Base-by-base conservation (phyloP, 2,329 filamentous ascomycete species). In the Stagonosporopsis rhizophila region DNA sequence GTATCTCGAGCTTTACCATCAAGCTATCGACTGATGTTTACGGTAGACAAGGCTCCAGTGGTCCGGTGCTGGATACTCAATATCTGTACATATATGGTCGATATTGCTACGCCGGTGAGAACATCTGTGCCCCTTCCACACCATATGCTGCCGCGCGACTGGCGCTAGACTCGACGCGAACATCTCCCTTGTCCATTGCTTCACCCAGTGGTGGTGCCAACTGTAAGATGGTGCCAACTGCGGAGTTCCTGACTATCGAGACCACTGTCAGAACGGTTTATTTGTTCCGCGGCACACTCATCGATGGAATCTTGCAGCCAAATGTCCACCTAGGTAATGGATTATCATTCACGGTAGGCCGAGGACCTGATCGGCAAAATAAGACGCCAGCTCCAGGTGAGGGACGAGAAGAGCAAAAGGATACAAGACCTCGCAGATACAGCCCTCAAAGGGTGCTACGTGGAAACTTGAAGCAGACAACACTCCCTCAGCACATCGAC, bases 241-340 rank as follows among this genome's bases (percentile, higher is more conserved):
- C 8, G 15, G 15, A 22, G 1, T 34, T 45, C 32, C 7, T 35
- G 44, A 2, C 20, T 4, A 17, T 45, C 6, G 14, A 12, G 11
- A 8, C 8, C 9, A 12, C 9, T 14, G 2, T 37, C 8, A 28
- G 22, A 3, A 15, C 22, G 12, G 44, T 64, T 34, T 12, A 35
- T 12, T 59, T 50, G 1, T 68, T 67, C 30, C 61, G 65, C 9
- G 65, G 68, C 8, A 64, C 61, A n/a, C 35, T 68, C 19, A 25
- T 66, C 8, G 59, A 63, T 47, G 60, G 62, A 15, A 28, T 55
- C 12, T 41, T 70, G 34, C 65, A 68, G 28, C 62, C 62, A 6
- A 67, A 67, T n/a, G 60, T 65, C 9, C 59, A 60, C 22, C 32
- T 25, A 14, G 19, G 9, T 20, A 47, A 42, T 23, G 17, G 37